Evolutionary conservation across 2,329 filamentous ascomycete species (phyloP), one percentile per base, ranked within the genome.

Genomic region (Colletotrichum sp.): DNA sequence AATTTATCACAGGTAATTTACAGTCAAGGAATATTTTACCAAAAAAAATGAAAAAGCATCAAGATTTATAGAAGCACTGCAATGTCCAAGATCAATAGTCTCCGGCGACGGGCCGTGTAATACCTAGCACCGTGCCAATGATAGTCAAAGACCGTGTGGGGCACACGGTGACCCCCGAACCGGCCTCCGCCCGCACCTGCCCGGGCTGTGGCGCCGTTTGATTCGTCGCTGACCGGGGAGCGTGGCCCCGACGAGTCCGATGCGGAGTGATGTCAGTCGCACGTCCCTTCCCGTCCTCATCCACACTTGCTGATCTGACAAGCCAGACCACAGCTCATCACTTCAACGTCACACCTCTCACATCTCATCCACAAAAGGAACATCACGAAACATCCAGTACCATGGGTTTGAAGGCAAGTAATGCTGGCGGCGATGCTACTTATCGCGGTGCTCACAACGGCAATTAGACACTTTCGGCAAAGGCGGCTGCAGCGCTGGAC

Each of bases 401-500:
- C 18, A 80, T 80, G 79, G 69, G 72, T 8, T 39, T 79, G 15
- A 79, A 78, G 72, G 79, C 76, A 21, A 18, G 72, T 71, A 5
- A 1, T 15, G 79, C 81, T 81, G 76, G 82, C 6, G 76, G 82
- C 6, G 6, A 24, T 24, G 28, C 13, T 77, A 78, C 60, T 26
- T 12, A 5, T 4, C 7, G 5, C 5, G 8, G 59, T 16, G 21
- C 57, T 76, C 57, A 76, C 36, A 10, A n/a, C 2, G 18, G n/a
- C 8, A 24, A 16, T 8, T 71, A 98, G 95, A 98, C 96, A 30
- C 90, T 99, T 30, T 94, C 93, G 12, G 93, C 96, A 57, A 96
- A 97, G 85, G 95, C 95, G 78, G 97, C 97, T 0, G 94, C 95
- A 0, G 94, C 95, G 64, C 91, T 99, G 21, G 97, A 99, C 83